These are phyloP conservation scores for Lepraria neglecta DNA, from an alignment of 495 filamentous ascomycete species.

Conservation along the genomic window DNA sequence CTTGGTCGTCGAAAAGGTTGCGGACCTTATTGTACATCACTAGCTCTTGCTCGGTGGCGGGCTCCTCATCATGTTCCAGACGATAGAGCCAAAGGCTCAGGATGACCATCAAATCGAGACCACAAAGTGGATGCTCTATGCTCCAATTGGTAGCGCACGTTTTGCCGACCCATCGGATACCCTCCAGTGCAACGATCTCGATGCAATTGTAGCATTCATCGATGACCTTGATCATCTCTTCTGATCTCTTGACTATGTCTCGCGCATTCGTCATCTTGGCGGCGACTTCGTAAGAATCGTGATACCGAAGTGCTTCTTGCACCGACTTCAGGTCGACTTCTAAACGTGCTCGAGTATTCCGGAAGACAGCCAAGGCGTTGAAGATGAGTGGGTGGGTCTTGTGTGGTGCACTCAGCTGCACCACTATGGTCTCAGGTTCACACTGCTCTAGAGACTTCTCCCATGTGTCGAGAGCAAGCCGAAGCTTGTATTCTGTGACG, in stretches of 20 bases:
- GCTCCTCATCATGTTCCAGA: constrained; percentile 97
- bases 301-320: constrained; percentile 93
- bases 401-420: constrained; percentile 88
- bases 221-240: constrained; percentile 97
- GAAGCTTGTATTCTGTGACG: constrained; percentile 96
- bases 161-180: constrained; percentile 95
- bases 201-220: constrained; percentile 98
- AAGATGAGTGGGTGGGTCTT: constrained; percentile 98
- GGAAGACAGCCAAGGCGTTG: constrained; percentile 96
- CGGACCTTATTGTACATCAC: constrained; percentile 94
- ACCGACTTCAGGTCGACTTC: constrained; percentile 93
- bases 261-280: constrained; percentile 91
- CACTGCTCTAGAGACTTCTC: constrained; percentile 91
- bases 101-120: constrained; percentile 97
- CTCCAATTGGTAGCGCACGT: constrained; percentile 99
- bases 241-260: constrained; percentile 86
- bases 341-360: constrained; percentile 85
- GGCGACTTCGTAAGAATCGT: constrained; percentile 93
- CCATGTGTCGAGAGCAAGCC: constrained; percentile 94
- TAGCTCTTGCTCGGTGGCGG: constrained; percentile 82
- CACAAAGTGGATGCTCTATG: constrained; percentile 94
- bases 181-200: constrained; percentile 88
- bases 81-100: constrained; percentile 97
- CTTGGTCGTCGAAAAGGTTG: constrained; percentile 83
- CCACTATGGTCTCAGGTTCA: constrained; percentile 83